Percentiles rank a stretch among this genome's conserved stretches.
phyloP scores from a whole-genome alignment of 2,329 filamentous ascomycete species.

The Escovopsis sp. region DNA sequence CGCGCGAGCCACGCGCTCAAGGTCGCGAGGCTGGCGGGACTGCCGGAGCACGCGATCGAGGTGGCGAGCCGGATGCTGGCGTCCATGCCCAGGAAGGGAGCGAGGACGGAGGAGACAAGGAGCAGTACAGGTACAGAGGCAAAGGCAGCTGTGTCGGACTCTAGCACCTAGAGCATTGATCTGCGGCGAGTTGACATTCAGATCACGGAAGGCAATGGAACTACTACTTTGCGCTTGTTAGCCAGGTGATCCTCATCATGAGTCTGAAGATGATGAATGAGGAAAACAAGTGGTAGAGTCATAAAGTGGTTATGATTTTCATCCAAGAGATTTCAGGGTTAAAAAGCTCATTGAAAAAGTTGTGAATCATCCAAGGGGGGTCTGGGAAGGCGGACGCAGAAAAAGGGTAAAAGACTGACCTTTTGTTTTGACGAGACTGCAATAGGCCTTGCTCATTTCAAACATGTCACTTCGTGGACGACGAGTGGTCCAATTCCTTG shows the following conservation, averaged over 20 bases:
- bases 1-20: conserved; percentile 81
- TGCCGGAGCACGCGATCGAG: conserved; percentile 58
- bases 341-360: conserved; percentile 50
- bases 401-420: conserved; percentile 27
- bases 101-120: not conserved
- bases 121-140: too few species aligned
- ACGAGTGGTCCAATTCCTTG: conserved; percentile 1
- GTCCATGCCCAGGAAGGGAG: conserved; percentile 21
- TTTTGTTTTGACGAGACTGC: conserved; percentile 12
- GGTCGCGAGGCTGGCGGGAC: conserved; percentile 74
- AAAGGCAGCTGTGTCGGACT: too few species aligned
- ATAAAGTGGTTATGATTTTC: conserved; percentile 35
- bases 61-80: conserved; percentile 37
- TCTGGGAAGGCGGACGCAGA: conserved; percentile 4
- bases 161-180: too few species aligned
- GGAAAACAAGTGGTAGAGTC: conserved; percentile 22
- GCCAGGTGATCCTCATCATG: conserved; percentile 17
- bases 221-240: conserved; percentile 17
- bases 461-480: conserved; percentile 2
- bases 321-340: conserved; percentile 48
- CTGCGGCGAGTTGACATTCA: too few species aligned
- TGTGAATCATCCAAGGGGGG: conserved; percentile 39
- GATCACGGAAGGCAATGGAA: not conserved
- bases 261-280: too few species aligned
- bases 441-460: not conserved